Conservation (phyloP, 2,329 filamentous ascomycete genomes). For the Purpureocillium takamizusanense region DNA sequence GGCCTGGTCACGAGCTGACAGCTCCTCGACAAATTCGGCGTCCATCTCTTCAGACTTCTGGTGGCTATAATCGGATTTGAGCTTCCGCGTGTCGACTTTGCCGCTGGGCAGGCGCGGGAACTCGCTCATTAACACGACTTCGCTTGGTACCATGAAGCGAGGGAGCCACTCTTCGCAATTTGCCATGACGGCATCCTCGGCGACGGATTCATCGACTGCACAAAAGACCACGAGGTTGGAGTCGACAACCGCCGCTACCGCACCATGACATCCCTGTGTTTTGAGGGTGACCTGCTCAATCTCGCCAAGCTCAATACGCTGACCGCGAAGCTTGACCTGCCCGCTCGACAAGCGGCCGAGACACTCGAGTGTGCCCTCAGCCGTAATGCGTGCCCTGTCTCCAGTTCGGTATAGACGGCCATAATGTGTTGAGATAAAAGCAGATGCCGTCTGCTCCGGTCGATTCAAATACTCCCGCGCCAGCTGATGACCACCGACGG, state of each 20-base stretch:
- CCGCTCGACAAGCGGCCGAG: constrained; percentile 70
- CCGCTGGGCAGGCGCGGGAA: constrained; percentile 76
- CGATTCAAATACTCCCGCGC: constrained; percentile 77
- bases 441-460: constrained; percentile 60
- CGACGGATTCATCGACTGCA: constrained; percentile 34
- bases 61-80: constrained; percentile 42
- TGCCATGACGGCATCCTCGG: constrained; percentile 36
- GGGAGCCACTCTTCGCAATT: constrained; percentile 70
- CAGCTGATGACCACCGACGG: constrained; percentile 70
- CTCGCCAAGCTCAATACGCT: constrained; percentile 73
- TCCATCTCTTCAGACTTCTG: constrained; percentile 7
- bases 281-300: constrained; percentile 62
- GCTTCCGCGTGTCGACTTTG: constrained; percentile 64
- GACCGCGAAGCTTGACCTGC: constrained; percentile 80
- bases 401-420: constrained; percentile 76
- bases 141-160: constrained; percentile 71
- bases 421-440: constrained; percentile 60
- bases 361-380: constrained; percentile 68
- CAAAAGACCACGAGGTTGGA: constrained; percentile 70
- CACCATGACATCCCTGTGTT: constrained; percentile 52
- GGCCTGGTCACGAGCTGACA: constrained; percentile 13
- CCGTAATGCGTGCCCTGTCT: constrained; percentile 64
- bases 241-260: constrained; percentile 57
- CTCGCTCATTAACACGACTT: constrained; percentile 52
- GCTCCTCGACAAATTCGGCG: constrained; percentile 1